Evolutionary conservation across 345 rosid species (phyloP).

Genomic region (Eutrema japonicum): DNA sequence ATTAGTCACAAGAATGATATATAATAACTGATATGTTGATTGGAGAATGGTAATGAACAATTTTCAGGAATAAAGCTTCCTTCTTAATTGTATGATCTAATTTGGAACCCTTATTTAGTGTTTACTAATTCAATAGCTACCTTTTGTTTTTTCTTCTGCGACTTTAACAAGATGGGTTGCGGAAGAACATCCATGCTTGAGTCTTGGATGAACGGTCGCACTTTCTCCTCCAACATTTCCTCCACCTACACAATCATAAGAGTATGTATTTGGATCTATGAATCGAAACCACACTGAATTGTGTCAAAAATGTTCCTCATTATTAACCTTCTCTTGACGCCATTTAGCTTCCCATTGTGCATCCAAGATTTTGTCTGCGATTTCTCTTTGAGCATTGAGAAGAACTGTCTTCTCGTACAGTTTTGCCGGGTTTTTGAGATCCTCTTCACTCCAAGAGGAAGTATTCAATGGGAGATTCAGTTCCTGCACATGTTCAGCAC

Average conservation of each 20-base stretch:
- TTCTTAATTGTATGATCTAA: constrained; percentile 27
- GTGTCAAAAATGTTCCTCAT: constrained; percentile 1
- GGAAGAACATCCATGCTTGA: constrained; percentile 56
- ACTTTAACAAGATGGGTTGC: constrained; percentile 59
- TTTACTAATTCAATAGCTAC: constrained; percentile 34
- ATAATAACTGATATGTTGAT: too few species aligned
- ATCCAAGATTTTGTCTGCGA: constrained; percentile 81
- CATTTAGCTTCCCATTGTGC: constrained; percentile 89
- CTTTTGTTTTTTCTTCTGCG: constrained; percentile 55
- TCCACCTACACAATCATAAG: constrained; percentile 56
- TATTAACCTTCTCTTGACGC: constrained; percentile 85
- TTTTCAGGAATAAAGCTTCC: constrained; percentile 10
- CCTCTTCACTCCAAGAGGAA: constrained; percentile 89
- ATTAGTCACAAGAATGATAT: too few species aligned
- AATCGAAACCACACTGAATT: background rate
- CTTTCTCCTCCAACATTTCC: constrained; percentile 85
- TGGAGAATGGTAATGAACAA: too few species aligned
- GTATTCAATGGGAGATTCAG: constrained; percentile 79
- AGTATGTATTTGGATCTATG: background rate
- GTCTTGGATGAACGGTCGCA: constrained; percentile 67
- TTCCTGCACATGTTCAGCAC: constrained; percentile 53
- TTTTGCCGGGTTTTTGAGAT: constrained; percentile 75
- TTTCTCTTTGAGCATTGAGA: constrained; percentile 92
- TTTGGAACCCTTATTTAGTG: background rate
- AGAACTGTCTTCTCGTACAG: constrained; percentile 93